Percentiles rank a stretch among this genome's conserved stretches.
Conservation (phyloP, 2,329 filamentous ascomycete genomes). For the Fusarium metavorans region DNA sequence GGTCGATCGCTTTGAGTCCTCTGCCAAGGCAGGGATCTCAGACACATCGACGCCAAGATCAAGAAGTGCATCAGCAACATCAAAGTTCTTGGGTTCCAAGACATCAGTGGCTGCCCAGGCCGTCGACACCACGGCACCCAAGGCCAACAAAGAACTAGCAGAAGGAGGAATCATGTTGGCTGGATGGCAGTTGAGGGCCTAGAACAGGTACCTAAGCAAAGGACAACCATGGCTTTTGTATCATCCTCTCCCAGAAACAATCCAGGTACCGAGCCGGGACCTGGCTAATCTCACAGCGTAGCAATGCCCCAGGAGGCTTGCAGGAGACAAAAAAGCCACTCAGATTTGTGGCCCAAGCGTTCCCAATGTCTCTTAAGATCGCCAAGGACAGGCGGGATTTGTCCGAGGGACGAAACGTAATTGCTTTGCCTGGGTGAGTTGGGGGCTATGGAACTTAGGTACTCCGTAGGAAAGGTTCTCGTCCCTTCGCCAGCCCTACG, state of each 20-base stretch:
- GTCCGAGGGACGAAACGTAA: background rate
- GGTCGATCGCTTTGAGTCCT: background rate
- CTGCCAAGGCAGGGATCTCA: constrained; percentile 1
- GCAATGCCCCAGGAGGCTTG: background rate
- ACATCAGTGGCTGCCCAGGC: background rate
- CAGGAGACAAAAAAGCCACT: background rate
- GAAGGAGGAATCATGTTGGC: constrained; percentile 8
- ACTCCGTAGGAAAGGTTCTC: background rate
- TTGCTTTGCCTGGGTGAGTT: background rate
- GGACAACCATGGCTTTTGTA: background rate
- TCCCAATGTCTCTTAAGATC: background rate
- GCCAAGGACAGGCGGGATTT: background rate
- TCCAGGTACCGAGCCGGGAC: background rate
- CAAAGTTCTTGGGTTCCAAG: constrained; percentile 15
- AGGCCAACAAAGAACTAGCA: background rate
- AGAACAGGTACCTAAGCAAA: background rate
- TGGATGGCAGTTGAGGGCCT: no score
- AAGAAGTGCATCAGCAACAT: constrained; percentile 26
- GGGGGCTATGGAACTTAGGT: background rate
- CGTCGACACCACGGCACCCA: background rate
- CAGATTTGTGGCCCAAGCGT: background rate
- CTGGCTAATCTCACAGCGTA: background rate
- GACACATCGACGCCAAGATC: constrained; percentile 17
- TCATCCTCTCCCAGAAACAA: background rate
- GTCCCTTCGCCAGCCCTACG: background rate